Evolutionary conservation across 208 protist genomes (phyloP), one percentile per base, ranked within the genome.

Genomic region (Angomonas deanei): DNA sequence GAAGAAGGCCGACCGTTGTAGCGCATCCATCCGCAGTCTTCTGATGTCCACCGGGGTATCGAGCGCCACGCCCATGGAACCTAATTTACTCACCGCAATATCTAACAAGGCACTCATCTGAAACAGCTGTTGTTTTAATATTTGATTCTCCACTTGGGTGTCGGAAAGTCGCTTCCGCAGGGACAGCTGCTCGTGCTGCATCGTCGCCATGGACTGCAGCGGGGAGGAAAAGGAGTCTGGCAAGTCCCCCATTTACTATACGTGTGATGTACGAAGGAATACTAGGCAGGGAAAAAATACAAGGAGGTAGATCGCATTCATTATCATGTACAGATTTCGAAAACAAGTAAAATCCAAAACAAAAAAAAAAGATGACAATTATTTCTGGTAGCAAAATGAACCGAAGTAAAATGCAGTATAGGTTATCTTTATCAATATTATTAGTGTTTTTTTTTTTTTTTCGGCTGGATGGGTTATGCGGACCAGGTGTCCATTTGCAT

Each of bases 401-500:
- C n/a, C n/a, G n/a, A n/a, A n/a, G n/a, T n/a, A n/a, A n/a, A n/a
- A n/a, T 39, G 13, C 34, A 17, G 5, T 39, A 17, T 5, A 17
- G 5, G 13, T 39, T 39, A 39, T 39, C 13, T 10, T 28, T 52
- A 52, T 19, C 5, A 28, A 23, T 52, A 52, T 19, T 39, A 39
- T 39, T 39, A 39, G 8, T 39, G 34, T 39, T 39, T 39, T 39
- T 13, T 39, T 39, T 39, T 39, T 39, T 39, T 13, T 39, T 39
- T 39, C n/a, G n/a, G n/a, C n/a, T n/a, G n/a, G n/a, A n/a, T n/a
- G n/a, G n/a, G n/a, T 68, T 76, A 94, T n/a, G 76, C 72, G n/a
- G 88, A 91, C 88, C 88, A 95, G 17, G 88, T 88, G 62, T 95
- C 88, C 21, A 92, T 62, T 57, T 91, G 72, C 53, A 84, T 88